Evolutionary conservation across 73 alveolate species (phyloP).

Genomic region (Tetrahymena borealis): DNA sequence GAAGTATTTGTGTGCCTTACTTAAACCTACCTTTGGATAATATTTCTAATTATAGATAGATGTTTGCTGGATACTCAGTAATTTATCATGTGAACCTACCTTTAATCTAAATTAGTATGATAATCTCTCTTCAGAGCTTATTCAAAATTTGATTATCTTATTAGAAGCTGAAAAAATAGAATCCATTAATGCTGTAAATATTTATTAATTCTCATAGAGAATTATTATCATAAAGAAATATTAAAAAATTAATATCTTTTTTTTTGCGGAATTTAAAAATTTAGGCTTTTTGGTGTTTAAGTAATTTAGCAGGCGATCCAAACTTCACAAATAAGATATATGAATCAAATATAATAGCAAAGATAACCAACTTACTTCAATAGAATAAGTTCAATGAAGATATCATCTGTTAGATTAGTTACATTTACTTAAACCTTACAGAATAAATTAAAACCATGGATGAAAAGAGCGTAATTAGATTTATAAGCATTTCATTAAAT

Average conservation of each 20-base stretch:
- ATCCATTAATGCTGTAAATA: background rate
- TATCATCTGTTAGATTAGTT: background rate
- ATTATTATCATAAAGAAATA: no score
- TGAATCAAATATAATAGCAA: background rate
- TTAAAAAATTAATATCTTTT: no score
- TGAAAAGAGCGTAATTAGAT: background rate
- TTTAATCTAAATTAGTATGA: background rate
- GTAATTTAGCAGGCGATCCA: background rate
- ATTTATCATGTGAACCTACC: background rate
- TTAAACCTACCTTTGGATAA: background rate
- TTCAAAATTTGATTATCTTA: background rate
- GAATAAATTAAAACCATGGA: background rate
- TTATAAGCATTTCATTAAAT: background rate
- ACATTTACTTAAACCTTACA: background rate
- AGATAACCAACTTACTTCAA: background rate
- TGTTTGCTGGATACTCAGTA: background rate
- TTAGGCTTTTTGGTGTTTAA: constrained; percentile 1
- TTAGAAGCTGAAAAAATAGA: background rate
- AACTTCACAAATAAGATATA: background rate
- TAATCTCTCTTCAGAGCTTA: background rate
- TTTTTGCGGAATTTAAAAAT: background rate
- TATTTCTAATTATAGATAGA: background rate
- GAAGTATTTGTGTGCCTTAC: background rate
- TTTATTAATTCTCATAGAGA: no score
- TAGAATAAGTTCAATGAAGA: background rate